A percentile compares a stretch with the other conserved stretches of the same genome.
These are phyloP conservation scores for Epichloe elymi DNA, from an alignment of 2,329 filamentous ascomycete species.

Conservation along the genomic window DNA sequence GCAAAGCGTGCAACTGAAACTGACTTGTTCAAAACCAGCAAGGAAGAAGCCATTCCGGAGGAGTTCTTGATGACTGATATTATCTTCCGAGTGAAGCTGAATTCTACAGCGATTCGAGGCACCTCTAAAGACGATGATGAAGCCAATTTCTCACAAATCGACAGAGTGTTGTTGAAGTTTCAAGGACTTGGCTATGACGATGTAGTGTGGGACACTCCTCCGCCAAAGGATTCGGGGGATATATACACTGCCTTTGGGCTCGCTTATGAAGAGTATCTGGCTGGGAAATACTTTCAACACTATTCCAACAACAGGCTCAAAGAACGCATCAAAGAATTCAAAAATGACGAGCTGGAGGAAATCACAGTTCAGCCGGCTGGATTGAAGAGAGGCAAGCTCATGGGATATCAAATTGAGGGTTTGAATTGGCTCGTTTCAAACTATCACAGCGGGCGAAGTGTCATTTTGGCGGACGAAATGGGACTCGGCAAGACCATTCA, in stretches of 20 bases:
- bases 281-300: conserved; percentile 55
- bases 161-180: conserved; percentile 73
- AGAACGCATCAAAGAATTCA: conserved; percentile 54
- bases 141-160: conserved; percentile 57
- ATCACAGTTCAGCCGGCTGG: conserved; percentile 59
- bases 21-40: conserved; percentile 49
- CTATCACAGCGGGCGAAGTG: conserved; percentile 70
- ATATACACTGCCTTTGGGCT: conserved; percentile 68
- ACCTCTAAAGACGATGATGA: conserved; percentile 57
- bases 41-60: conserved; percentile 72
- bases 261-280: conserved; percentile 78
- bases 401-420: conserved; percentile 88
- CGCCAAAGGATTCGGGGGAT: conserved; percentile 46
- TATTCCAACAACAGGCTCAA: conserved; percentile 47
- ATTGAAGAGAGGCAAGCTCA: conserved; percentile 66
- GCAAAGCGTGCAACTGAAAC: conserved; percentile 51
- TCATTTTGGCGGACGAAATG: conserved; percentile 95
- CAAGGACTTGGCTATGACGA: conserved; percentile 87
- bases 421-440: conserved; percentile 93
- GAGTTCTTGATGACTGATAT: conserved; percentile 80
- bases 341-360: conserved; percentile 53
- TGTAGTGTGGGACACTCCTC: conserved; percentile 77
- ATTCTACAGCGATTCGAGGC: conserved; percentile 29
- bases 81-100: conserved; percentile 63
- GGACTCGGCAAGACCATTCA: conserved; percentile 96